phyloP scores from a whole-genome alignment of 768 basidiomycete genomes.

The Russula lepida region DNA sequence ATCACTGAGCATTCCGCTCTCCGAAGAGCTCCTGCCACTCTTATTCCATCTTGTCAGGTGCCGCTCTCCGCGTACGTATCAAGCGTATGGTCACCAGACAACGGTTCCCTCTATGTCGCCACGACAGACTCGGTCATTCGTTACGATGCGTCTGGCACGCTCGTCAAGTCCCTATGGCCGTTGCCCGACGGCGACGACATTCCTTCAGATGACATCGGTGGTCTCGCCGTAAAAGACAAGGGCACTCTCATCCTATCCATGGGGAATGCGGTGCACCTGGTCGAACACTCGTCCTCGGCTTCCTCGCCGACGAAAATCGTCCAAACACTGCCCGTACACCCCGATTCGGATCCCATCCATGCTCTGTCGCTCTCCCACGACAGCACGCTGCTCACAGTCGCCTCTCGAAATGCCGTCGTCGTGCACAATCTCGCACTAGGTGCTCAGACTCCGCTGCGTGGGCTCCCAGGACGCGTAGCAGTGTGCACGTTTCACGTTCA shows the following conservation, averaged over 20 bases:
- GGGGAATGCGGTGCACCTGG: conserved; percentile 38
- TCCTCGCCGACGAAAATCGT: conserved; percentile 31
- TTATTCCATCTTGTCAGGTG: conserved; percentile 25
- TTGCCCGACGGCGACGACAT: conserved; percentile 25
- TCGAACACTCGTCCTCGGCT: conserved; percentile 37
- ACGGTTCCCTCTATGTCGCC: conserved; percentile 45
- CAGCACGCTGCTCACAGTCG: conserved; percentile 45
- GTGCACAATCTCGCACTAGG: conserved; percentile 52
- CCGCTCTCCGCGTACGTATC: conserved; percentile 32
- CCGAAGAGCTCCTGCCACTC: conserved; percentile 36
- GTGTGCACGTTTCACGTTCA: conserved; percentile 58
- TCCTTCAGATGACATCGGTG: conserved; percentile 29
- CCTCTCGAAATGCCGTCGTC: conserved; percentile 44
- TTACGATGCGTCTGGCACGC: conserved; percentile 43
- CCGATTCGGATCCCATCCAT: conserved; percentile 33
- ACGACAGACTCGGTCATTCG: conserved; percentile 40
- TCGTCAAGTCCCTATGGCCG: conserved; percentile 37
- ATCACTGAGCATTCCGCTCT: conserved; percentile 41
- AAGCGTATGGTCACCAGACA: conserved; percentile 51
- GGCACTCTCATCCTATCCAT: conserved; percentile 41
- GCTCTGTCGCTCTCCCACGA: conserved; percentile 56
- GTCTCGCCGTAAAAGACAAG: conserved; percentile 30
- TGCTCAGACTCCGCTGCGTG: conserved; percentile 47
- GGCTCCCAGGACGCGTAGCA: conserved; percentile 39
- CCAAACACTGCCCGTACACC: conserved; percentile 47